A percentile compares a stretch with the other conserved stretches of the same genome.
Conservation (phyloP, 306 rosid species). For the Rosa multiflora region DNA sequence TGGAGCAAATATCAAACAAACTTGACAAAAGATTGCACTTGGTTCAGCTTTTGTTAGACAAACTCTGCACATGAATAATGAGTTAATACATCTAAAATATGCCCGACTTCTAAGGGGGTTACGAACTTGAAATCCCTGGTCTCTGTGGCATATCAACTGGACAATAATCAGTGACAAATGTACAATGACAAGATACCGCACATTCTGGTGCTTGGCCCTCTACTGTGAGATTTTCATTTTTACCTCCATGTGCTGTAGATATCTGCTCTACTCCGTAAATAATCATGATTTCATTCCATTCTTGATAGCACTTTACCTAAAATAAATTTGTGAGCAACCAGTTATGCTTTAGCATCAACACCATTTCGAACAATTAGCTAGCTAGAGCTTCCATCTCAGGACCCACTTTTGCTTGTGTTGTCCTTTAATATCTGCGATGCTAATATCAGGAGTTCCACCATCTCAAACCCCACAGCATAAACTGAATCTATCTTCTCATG, state of each 20-base stretch:
- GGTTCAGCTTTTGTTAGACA: background rate
- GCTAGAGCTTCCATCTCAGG: conserved; percentile 15
- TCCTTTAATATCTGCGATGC: conserved; percentile 69
- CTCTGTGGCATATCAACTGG: background rate
- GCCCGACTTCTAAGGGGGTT: background rate
- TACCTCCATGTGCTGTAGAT: conserved; percentile 1
- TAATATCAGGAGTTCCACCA: conserved; percentile 89
- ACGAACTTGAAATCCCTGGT: background rate
- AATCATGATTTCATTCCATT: background rate
- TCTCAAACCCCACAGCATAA: conserved; percentile 86
- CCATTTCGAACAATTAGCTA: background rate
- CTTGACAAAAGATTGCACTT: background rate
- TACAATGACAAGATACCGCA: conserved; percentile 2
- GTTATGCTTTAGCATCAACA: background rate
- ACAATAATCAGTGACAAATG: background rate
- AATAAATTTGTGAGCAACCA: background rate
- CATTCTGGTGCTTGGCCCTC: background rate
- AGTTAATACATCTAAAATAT: background rate
- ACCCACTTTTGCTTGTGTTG: conserved; percentile 23
- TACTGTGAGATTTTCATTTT: background rate
- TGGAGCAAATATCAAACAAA: background rate
- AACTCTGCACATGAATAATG: conserved; percentile 7
- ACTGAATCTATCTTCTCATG: conserved; percentile 67
- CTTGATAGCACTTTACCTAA: background rate
- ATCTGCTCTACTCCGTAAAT: background rate